A percentile compares a stretch with the other conserved stretches of the same genome.
phyloP scores from a whole-genome alignment of 2,329 filamentous ascomycete species.

The Beauveria pseudobassiana region DNA sequence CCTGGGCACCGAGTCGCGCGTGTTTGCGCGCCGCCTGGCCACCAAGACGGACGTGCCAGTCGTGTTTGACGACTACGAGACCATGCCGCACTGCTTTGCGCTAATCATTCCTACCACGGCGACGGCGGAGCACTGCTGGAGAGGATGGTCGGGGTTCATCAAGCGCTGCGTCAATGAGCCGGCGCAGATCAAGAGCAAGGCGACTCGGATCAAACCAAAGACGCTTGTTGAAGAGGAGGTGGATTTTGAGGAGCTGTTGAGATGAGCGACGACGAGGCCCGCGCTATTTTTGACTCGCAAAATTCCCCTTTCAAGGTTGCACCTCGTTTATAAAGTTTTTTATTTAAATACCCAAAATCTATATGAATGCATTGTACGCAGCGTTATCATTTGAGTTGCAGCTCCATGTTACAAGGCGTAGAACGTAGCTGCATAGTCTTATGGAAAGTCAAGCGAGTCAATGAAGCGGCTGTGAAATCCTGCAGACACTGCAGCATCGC shows the following conservation, averaged over 20 bases:
- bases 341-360: background rate
- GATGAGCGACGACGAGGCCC: conserved; percentile 14
- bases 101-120: conserved; percentile 43
- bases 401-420: too few species aligned
- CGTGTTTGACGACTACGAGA: conserved; percentile 65
- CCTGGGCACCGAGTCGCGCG: conserved; percentile 58
- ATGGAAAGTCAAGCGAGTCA: too few species aligned
- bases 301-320: conserved; percentile 14
- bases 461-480: too few species aligned
- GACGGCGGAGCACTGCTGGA: conserved; percentile 43
- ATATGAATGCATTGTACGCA: too few species aligned
- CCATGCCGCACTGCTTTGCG: conserved; percentile 73
- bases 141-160: conserved; percentile 51
- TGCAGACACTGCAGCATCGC: too few species aligned
- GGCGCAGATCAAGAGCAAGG: conserved; percentile 29
- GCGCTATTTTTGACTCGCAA: conserved; percentile 12
- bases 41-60: conserved; percentile 49
- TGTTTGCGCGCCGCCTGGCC: conserved; percentile 49
- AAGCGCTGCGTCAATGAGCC: conserved; percentile 30
- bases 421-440: too few species aligned
- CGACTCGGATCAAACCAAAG: conserved; percentile 41
- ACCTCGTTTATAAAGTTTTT: background rate
- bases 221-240: conserved; percentile 41
- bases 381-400: background rate
- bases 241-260: conserved; percentile 35